Conservation (phyloP, 202 grass and related monocot species). For the Eragrostis tef region DNA sequence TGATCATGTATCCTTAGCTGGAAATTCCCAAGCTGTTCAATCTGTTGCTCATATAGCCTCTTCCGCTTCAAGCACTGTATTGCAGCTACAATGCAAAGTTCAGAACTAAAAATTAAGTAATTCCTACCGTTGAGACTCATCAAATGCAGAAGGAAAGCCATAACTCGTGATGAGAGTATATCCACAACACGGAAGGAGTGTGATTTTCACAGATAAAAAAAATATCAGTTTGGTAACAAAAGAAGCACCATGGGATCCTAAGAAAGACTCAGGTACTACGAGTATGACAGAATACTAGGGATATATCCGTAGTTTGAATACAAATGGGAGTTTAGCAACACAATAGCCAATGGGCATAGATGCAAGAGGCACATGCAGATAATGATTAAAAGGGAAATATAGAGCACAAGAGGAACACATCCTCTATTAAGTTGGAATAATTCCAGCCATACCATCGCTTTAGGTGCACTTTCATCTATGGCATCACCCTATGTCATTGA, state of each 20-base stretch:
- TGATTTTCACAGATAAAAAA: background rate
- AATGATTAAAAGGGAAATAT: background rate
- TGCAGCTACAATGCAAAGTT: conserved; percentile 59
- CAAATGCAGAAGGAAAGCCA: no score
- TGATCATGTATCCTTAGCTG: conserved; percentile 94
- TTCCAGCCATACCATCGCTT: no score
- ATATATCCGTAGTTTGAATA: conserved; percentile 17
- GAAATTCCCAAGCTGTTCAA: conserved; percentile 94
- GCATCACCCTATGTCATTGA: no score
- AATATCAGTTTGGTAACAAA: background rate
- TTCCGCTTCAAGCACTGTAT: conserved; percentile 96
- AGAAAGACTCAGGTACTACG: background rate
- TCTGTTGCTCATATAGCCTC: conserved; percentile 86
- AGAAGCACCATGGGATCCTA: background rate
- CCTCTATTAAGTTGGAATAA: background rate
- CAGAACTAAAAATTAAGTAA: conserved; percentile 16
- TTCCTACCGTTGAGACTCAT: conserved; percentile 24
- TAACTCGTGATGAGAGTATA: background rate
- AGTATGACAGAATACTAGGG: background rate
- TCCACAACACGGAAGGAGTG: background rate
- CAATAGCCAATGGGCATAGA: background rate
- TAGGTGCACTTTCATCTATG: no score
- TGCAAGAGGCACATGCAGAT: background rate
- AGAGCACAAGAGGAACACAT: background rate
- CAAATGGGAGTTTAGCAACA: background rate